phyloP scores from a whole-genome alignment of 2,329 filamentous ascomycete genomes.

The Trichoderma guizhouense region DNA sequence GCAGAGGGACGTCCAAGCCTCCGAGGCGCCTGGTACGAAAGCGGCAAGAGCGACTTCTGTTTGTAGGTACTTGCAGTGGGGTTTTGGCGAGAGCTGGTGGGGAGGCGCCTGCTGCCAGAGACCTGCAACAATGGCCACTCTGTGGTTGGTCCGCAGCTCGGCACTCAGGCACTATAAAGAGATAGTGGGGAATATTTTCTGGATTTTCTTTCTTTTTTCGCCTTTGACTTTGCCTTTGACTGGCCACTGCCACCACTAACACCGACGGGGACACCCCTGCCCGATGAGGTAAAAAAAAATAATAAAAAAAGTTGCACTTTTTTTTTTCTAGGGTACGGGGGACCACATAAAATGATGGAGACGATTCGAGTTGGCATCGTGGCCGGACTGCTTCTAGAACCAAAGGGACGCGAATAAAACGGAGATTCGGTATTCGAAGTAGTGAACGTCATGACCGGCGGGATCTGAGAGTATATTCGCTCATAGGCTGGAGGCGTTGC shows the following conservation, averaged over 20 bases:
- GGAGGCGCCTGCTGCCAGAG: background rate
- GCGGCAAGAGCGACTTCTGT: constrained; percentile 11
- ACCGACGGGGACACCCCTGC: background rate
- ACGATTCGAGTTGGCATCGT: background rate
- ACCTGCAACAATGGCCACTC: background rate
- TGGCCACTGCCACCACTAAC: no score
- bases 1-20: background rate
- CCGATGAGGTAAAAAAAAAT: constrained; percentile 9
- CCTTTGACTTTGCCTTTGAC: background rate
- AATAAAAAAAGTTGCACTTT: background rate
- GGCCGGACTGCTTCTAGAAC: constrained; percentile 14
- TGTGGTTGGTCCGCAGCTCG: constrained; percentile 14
- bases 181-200: background rate
- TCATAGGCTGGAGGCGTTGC: background rate
- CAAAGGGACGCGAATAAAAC: background rate
- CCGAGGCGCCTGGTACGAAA: background rate
- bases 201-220: background rate
- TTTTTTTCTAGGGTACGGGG: background rate
- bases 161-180: constrained; percentile 4
- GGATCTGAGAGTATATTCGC: background rate
- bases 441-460: background rate
- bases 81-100: constrained; percentile 1
- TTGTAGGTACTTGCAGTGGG: background rate
- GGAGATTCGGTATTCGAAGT: background rate
- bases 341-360: constrained; percentile 4